Evolutionary conservation across 2,329 filamentous ascomycete genomes (phyloP), one percentile per base, ranked within the genome.

Genomic region (Stenocarpella maydis): DNA sequence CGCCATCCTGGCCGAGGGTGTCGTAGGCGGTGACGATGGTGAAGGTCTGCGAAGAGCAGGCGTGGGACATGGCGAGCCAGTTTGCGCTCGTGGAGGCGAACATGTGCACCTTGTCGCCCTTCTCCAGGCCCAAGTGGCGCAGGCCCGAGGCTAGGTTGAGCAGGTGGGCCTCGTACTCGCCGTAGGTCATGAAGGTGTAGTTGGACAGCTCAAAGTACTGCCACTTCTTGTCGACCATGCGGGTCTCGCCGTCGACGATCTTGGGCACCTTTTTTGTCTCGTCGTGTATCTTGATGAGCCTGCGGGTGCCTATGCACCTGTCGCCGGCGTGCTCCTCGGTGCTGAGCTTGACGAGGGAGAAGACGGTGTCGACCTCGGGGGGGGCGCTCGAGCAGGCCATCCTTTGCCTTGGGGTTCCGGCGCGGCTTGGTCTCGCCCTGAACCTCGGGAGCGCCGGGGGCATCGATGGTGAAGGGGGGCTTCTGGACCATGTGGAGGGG

Each of bases 21-120:
- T 98, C 95, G 81, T 98, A 98, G 63, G 95, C 94, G 54, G 95
- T 98, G 63, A 98, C 95, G 74, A 98, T 95, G 70, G 93, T 90
- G 79, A 98, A 89, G 53, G 93, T 95, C 81, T 98, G 95, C 19
- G 94, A 95, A 24, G 90, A 83, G 88, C 91, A 84, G 53, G 82
- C 87, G 78, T 97, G 93, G 55, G 95, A 92, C 75, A 92, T 89
- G 67, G 91, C 89, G 73, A 98, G 86, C 95, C 95, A 98, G 82
- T 93, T 88, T 64, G 90, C 87, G 79, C 92, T 94, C 71, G 93
- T 97, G n/a, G 91, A 88, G 58, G 91, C 94, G 77, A 94, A 97
- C 68, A 97, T 85, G 79, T 97, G 93, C 74, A 97, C 79, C 75
- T 87, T 90, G 78, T 94, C 88, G 19, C 86, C 82, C 69, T 88